Evolutionary conservation across 768 basidiomycete genomes (phyloP).

Genomic region (Lactarius akahatsu): DNA sequence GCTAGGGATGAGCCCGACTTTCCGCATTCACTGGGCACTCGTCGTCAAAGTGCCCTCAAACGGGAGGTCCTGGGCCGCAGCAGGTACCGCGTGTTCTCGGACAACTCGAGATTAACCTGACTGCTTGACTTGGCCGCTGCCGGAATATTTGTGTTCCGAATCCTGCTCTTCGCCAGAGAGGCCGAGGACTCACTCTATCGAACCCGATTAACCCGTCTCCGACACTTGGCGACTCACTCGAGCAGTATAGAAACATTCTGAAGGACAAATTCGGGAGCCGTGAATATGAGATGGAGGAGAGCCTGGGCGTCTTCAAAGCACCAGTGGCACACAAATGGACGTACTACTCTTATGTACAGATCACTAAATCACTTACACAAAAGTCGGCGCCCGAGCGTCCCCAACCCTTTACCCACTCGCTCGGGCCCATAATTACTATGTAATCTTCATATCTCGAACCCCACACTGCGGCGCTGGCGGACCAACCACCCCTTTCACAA

Average conservation of each 20-base stretch:
- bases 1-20: neutral
- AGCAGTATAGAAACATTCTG: neutral
- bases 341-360: constrained; percentile 5
- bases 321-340: neutral
- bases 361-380: neutral
- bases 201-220: neutral
- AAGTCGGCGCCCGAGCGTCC: neutral
- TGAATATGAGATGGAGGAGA: constrained; percentile 15
- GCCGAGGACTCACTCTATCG: neutral
- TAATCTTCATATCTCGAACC: neutral
- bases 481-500: neutral
- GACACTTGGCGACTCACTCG: neutral
- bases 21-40: neutral
- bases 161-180: neutral
- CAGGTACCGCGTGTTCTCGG: neutral
- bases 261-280: neutral
- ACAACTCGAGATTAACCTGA: neutral
- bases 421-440: neutral
- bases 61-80: neutral
- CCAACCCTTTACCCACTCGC: neutral
- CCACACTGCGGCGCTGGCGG: neutral
- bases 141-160: neutral
- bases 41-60: neutral
- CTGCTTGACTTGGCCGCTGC: neutral
- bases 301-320: neutral